These are phyloP conservation scores for Daldinia sp. DNA, from an alignment of 2,329 filamentous ascomycete genomes.

Conservation along the genomic window DNA sequence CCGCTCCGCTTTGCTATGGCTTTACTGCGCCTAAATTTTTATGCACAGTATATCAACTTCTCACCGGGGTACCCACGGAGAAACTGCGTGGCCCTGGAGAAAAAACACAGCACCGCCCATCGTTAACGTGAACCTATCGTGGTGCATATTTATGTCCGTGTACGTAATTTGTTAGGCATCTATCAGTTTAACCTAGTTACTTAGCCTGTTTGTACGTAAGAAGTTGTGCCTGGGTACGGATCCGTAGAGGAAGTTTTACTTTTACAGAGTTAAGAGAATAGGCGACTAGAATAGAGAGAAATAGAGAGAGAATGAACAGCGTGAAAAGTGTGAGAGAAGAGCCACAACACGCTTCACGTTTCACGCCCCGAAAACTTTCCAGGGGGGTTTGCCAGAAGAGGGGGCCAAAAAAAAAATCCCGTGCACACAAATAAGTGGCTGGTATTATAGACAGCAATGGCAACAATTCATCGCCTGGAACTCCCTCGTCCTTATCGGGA, in stretches of 20 bases:
- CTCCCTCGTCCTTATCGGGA: slow-evolving; percentile 27
- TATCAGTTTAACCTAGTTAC: too few species aligned
- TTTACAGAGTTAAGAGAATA: slow-evolving; percentile 18
- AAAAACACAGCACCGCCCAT: not conserved
- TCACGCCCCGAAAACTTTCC: slow-evolving; percentile 26
- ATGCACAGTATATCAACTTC: slow-evolving; percentile 7
- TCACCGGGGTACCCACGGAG: slow-evolving; percentile 1
- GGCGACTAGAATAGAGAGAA: not conserved
- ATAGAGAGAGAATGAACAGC: not conserved
- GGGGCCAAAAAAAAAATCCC: slow-evolving; percentile 5
- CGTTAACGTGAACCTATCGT: not conserved
- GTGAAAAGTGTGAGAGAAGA: too few species aligned
- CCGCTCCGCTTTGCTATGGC: slow-evolving; percentile 11
- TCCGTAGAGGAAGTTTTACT: not conserved
- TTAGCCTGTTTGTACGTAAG: slow-evolving; percentile 4
- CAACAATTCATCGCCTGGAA: slow-evolving; percentile 8
- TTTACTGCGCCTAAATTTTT: not conserved
- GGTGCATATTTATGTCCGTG: not conserved
- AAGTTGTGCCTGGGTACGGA: too few species aligned
- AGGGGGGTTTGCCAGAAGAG: slow-evolving; percentile 5
- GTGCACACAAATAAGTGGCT: slow-evolving; percentile 41
- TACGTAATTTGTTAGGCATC: slow-evolving; percentile 20
- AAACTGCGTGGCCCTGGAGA: not conserved
- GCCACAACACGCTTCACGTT: slow-evolving; percentile 37
- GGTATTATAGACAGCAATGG: slow-evolving; percentile 36